These are phyloP conservation scores for Aleurites moluccanus DNA, from an alignment of 441 rosid species.

Conservation along the genomic window DNA sequence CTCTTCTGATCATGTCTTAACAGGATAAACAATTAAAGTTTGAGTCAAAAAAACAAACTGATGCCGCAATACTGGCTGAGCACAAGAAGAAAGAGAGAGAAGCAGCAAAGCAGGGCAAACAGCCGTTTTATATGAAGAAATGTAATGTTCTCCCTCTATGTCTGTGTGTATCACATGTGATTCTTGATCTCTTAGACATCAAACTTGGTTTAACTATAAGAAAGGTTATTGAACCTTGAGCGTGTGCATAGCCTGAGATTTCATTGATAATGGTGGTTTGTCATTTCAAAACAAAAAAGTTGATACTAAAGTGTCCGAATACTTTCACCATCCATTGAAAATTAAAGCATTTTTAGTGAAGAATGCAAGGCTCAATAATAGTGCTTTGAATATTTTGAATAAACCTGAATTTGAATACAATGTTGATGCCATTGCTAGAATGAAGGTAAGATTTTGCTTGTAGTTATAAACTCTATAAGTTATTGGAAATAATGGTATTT, in stretches of 20 bases:
- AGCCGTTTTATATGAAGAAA: constrained; percentile 83
- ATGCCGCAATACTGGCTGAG: constrained; percentile 54
- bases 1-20: constrained; percentile 1
- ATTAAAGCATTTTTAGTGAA: not conserved
- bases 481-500: not conserved
- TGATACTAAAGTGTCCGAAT: not conserved
- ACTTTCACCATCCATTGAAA: not conserved
- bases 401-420: not conserved
- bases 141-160: constrained; percentile 41
- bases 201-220: not conserved
- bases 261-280: not conserved
- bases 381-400: constrained; percentile 1
- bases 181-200: not conserved
- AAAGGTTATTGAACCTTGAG: not conserved
- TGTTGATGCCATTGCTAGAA: not conserved
- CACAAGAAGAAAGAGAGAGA: constrained; percentile 87
- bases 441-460: not conserved
- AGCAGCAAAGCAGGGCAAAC: constrained; percentile 84
- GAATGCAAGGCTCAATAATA: not conserved
- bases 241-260: not conserved
- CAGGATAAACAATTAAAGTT: constrained; percentile 76
- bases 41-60: constrained; percentile 56
- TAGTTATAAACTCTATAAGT: not conserved
- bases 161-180: constrained; percentile 21
- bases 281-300: not conserved